These are phyloP conservation scores for Punica granatum DNA, from an alignment of 345 rosid genomes.

Conservation along the genomic window DNA sequence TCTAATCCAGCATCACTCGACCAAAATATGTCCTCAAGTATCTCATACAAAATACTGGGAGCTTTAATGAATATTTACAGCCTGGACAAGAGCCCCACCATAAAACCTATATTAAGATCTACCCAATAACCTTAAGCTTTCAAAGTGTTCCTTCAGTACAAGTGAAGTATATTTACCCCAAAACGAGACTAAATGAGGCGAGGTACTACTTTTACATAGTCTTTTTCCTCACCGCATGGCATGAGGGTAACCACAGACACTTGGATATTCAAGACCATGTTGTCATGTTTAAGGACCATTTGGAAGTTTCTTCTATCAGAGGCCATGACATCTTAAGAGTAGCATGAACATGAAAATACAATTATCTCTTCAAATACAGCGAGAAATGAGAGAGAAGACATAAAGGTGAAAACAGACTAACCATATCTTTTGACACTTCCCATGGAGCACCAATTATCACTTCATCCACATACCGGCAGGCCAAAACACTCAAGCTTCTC, in stretches of 20 bases:
- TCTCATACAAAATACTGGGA: not conserved
- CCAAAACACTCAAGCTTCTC: constrained; percentile 70
- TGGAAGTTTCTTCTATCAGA: not conserved
- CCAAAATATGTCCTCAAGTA: not conserved
- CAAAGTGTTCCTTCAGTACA: no score
- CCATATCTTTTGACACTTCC: constrained; percentile 68
- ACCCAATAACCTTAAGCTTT: not conserved
- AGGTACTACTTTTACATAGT: not conserved
- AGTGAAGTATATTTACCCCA: not conserved
- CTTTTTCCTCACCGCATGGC: not conserved
- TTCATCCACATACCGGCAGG: constrained; percentile 74
- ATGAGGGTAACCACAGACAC: no score
- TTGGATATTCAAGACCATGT: not conserved
- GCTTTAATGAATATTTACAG: not conserved
- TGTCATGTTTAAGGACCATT: not conserved
- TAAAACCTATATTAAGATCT: not conserved
- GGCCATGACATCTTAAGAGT: not conserved
- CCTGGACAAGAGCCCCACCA: not conserved
- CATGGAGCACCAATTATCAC: constrained; percentile 76
- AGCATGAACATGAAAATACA: not conserved
- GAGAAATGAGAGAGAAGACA: not conserved
- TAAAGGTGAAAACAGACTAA: constrained; percentile 20
- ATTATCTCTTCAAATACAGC: not conserved
- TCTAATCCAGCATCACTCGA: not conserved
- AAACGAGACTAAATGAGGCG: not conserved